Conservation (phyloP, 2,329 filamentous ascomycete species). For the Gremmenia infestans region DNA sequence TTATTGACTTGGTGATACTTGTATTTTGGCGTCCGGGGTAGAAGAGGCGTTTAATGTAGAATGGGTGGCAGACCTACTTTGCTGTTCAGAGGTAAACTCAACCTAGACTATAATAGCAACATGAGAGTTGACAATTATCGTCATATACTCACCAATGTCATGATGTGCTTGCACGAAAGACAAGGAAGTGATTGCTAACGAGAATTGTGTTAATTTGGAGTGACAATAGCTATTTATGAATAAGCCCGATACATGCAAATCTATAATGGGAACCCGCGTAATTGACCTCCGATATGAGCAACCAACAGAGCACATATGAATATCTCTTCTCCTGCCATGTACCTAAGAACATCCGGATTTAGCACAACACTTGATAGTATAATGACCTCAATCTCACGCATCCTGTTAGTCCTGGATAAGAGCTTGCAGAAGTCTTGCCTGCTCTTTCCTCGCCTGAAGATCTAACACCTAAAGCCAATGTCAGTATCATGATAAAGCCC, state of each 20-base stretch:
- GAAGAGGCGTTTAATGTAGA: not conserved
- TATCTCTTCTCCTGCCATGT: not conserved
- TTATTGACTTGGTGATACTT: not conserved
- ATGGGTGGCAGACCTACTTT: not conserved
- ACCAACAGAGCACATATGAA: not conserved
- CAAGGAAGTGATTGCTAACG: not conserved
- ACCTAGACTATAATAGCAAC: too few relatives aligned
- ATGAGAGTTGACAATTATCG: too few relatives aligned
- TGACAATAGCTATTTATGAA: not conserved
- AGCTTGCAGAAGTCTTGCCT: slow-evolving; percentile 11
- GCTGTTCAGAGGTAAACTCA: not conserved
- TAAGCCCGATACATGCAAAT: not conserved
- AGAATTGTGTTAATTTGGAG: not conserved
- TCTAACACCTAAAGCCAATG: slow-evolving; percentile 13
- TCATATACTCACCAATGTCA: too few relatives aligned
- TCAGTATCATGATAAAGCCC: not conserved
- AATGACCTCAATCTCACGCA: not conserved
- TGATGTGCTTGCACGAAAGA: not conserved
- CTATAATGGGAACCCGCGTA: not conserved
- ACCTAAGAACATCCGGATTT: not conserved
- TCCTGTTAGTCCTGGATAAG: slow-evolving; percentile 1
- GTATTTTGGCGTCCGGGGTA: not conserved
- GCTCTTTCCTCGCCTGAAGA: slow-evolving; percentile 12
- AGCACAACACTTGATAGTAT: not conserved
- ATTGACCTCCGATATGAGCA: not conserved